Evolutionary conservation across 805 yeast species (phyloP).

Genomic region (Lipomyces sp.): DNA sequence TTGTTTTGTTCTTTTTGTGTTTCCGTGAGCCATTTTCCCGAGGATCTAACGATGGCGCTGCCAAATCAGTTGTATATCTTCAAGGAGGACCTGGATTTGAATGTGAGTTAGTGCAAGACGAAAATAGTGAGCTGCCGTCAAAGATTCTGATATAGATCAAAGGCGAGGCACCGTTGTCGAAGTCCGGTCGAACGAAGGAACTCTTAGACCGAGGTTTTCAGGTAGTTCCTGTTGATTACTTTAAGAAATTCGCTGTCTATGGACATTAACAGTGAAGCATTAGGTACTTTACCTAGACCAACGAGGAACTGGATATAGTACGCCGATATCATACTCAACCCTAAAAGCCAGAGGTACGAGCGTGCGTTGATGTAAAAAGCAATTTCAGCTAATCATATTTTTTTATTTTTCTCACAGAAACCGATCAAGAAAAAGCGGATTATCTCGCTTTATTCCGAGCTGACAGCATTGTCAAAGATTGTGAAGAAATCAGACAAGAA

Average conservation of each 20-base stretch:
- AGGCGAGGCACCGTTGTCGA: conserved; percentile 40
- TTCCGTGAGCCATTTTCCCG: not conserved
- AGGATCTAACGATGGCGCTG: not conserved
- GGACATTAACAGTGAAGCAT: too few relatives aligned
- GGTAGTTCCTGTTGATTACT: not conserved
- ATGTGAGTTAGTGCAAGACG: conserved; percentile 7
- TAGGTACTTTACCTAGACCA: conserved; percentile 52
- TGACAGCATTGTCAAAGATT: conserved; percentile 44
- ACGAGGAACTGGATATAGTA: conserved; percentile 58
- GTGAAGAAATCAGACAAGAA: conserved; percentile 45
- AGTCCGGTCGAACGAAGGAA: conserved; percentile 41
- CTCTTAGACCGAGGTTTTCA: conserved; percentile 41
- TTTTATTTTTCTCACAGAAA: too few relatives aligned
- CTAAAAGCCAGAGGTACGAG: conserved; percentile 12
- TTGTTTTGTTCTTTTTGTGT: not conserved
- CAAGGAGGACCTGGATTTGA: conserved; percentile 31
- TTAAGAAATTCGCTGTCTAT: too few relatives aligned
- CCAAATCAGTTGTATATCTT: conserved; percentile 20
- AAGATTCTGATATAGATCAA: not conserved
- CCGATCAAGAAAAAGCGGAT: conserved; percentile 39
- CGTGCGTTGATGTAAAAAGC: too few relatives aligned
- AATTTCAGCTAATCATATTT: too few relatives aligned
- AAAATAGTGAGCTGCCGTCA: too few relatives aligned
- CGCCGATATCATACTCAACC: conserved; percentile 43
- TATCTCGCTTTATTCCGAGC: conserved; percentile 50